Evolutionary conservation across 1,284 basidiomycete species (phyloP).

Genomic region (Volvariella surrecta): DNA sequence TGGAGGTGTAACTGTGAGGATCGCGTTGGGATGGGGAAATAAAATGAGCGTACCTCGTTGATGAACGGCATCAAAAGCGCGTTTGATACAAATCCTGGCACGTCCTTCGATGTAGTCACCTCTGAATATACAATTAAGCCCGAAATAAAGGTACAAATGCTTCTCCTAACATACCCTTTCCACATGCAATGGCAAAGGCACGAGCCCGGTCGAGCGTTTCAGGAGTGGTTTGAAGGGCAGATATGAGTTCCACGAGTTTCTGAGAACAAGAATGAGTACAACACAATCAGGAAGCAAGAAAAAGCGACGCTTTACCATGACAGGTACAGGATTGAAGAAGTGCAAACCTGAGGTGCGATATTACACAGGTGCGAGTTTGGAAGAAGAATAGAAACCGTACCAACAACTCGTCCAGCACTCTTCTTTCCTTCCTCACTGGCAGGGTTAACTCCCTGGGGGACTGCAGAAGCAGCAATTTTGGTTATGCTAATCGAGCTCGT

Average conservation of each 20-base stretch:
- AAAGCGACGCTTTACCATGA: slow-evolving; percentile 58
- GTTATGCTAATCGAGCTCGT: slow-evolving; percentile 94
- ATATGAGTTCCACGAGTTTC: slow-evolving; percentile 90
- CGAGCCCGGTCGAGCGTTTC: slow-evolving; percentile 74
- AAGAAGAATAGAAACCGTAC: slow-evolving; percentile 26
- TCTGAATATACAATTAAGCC: slow-evolving; percentile 33
- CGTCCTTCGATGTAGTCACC: slow-evolving; percentile 82
- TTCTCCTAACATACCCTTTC: slow-evolving; percentile 56
- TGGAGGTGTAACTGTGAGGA: slow-evolving; percentile 21
- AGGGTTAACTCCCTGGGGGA: slow-evolving; percentile 45
- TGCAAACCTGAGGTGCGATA: slow-evolving; percentile 57
- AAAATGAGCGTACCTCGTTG: slow-evolving; percentile 55
- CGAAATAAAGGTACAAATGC: neutral
- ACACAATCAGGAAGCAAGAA: slow-evolving; percentile 2
- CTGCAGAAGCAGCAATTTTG: slow-evolving; percentile 80
- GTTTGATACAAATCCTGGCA: slow-evolving; percentile 88
- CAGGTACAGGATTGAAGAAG: slow-evolving; percentile 94
- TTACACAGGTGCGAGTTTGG: neutral
- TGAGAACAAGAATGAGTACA: slow-evolving; percentile 20
- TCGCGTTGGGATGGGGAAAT: neutral
- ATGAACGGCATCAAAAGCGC: slow-evolving; percentile 89
- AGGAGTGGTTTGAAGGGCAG: slow-evolving; percentile 82
- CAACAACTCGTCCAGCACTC: slow-evolving; percentile 65
- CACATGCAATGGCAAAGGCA: slow-evolving; percentile 81
- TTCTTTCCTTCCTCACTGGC: slow-evolving; percentile 55